Percentiles rank a stretch among this genome's conserved stretches.
These are phyloP conservation scores for Leccinum aurantiacum DNA, from an alignment of 768 basidiomycete species.

Conservation along the genomic window DNA sequence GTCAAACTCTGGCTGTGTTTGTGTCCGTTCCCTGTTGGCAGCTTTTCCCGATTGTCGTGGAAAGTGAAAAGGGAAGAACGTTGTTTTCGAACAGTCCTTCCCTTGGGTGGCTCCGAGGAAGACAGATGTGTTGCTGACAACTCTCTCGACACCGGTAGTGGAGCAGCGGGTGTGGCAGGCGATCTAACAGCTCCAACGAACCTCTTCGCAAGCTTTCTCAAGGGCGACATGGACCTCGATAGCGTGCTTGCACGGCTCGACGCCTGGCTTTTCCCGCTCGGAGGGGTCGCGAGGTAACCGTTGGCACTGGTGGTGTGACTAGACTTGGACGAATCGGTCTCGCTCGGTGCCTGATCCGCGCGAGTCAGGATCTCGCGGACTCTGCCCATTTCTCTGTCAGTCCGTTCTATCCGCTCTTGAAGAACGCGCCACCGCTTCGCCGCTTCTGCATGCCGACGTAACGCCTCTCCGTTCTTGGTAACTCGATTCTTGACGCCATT, in stretches of 20 bases:
- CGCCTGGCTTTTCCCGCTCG: conserved; percentile 44
- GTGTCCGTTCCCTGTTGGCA: conserved; percentile 60
- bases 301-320: conserved; percentile 46
- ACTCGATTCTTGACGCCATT: conserved; percentile 91
- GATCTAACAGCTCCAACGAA: conserved; percentile 51
- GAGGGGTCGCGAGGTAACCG: conserved; percentile 66
- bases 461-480: conserved; percentile 94
- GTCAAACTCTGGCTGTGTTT: conserved; percentile 72
- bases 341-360: conserved; percentile 55
- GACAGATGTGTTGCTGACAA: conserved; percentile 38
- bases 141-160: conserved; percentile 47
- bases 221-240: conserved; percentile 77
- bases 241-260: conserved; percentile 45
- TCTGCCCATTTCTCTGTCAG: conserved; percentile 79
- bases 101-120: conserved; percentile 52
- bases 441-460: conserved; percentile 87
- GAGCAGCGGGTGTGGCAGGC: conserved; percentile 43
- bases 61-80: conserved; percentile 63
- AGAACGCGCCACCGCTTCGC: conserved; percentile 82
- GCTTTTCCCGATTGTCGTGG: conserved; percentile 42
- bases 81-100: conserved; percentile 46
- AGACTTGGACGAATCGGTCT: conserved; percentile 69
- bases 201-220: conserved; percentile 74
- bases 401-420: conserved; percentile 74
- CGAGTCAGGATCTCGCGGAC: conserved; percentile 58